Conservation (phyloP, 2,329 filamentous ascomycete species). For the Xylaria hypoxylon region DNA sequence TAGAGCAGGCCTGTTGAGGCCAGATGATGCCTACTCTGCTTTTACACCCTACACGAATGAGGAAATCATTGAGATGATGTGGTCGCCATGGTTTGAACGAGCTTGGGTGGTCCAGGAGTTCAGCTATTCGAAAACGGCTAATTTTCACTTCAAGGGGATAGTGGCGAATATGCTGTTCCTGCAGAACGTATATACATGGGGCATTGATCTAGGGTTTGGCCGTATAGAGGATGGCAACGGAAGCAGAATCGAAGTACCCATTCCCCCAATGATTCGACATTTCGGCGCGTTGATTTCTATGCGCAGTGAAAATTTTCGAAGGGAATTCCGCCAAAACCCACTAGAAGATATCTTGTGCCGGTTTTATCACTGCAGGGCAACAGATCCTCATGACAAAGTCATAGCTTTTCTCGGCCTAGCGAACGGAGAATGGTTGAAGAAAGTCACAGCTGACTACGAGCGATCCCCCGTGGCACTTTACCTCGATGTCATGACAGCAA, state of each 20-base stretch:
- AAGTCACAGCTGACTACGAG: not conserved
- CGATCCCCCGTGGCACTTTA: not conserved
- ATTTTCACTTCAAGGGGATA: conserved; percentile 9
- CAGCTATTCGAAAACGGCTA: not conserved
- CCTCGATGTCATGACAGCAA: not conserved
- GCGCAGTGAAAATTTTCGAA: no score
- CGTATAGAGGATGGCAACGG: conserved; percentile 1
- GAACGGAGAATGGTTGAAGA: not conserved
- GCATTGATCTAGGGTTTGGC: conserved; percentile 6
- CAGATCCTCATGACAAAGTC: conserved; percentile 10
- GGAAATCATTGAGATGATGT: conserved; percentile 9
- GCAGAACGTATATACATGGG: not conserved
- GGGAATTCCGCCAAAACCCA: not conserved
- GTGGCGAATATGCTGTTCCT: not conserved
- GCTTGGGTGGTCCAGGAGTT: conserved; percentile 13
- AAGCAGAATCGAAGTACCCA: conserved; percentile 2
- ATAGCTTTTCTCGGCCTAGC: conserved; percentile 4
- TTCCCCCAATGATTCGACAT: conserved; percentile 13
- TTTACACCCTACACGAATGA: not conserved
- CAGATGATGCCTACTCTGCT: not conserved
- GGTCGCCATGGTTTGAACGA: conserved; percentile 15
- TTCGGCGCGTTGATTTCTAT: not conserved
- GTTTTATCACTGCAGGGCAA: conserved; percentile 14
- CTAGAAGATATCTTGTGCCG: conserved; percentile 4
- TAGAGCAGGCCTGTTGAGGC: not conserved